Evolutionary conservation across 2,329 filamentous ascomycete species (phyloP).

Genomic region (Colletotrichum graminicola): DNA sequence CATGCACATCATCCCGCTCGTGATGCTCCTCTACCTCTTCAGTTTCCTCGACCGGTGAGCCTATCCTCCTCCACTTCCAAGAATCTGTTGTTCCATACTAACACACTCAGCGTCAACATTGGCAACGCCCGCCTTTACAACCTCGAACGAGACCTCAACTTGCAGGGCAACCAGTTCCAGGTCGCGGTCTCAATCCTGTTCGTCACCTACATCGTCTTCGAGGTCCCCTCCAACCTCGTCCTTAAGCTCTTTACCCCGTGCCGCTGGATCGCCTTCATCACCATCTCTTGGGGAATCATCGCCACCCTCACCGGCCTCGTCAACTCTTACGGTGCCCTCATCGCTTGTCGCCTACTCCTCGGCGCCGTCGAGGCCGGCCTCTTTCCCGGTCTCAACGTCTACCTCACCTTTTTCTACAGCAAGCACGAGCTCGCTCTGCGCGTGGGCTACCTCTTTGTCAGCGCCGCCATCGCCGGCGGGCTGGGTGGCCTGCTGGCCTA

Average conservation of each 20-base stretch:
- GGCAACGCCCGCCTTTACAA: conserved; percentile 77
- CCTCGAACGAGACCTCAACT: conserved; percentile 71
- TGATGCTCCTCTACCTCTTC: conserved; percentile 79
- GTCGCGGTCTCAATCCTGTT: conserved; percentile 76
- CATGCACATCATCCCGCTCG: conserved; percentile 71
- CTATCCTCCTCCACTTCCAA: conserved; percentile 26
- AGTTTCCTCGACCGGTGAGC: conserved; percentile 79
- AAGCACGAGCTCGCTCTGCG: conserved; percentile 79
- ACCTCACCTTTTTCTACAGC: conserved; percentile 82
- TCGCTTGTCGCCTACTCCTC: conserved; percentile 77
- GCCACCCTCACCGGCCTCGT: conserved; percentile 78
- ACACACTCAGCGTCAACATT: conserved; percentile 50
- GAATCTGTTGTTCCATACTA: not conserved
- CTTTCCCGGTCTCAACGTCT: conserved; percentile 76
- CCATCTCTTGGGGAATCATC: conserved; percentile 74
- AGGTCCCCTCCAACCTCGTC: conserved; percentile 74
- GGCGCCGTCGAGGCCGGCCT: conserved; percentile 77
- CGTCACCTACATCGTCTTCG: conserved; percentile 72
- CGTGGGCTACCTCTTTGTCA: conserved; percentile 80
- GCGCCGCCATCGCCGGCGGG: conserved; percentile 77
- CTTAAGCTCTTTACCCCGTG: conserved; percentile 73
- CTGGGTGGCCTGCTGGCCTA: conserved; percentile 80
- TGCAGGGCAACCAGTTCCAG: conserved; percentile 78
- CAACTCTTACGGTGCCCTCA: conserved; percentile 71
- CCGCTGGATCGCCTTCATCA: conserved; percentile 74